phyloP scores from a whole-genome alignment of 2,329 filamentous ascomycete species.

The Verticillium klebahnii region DNA sequence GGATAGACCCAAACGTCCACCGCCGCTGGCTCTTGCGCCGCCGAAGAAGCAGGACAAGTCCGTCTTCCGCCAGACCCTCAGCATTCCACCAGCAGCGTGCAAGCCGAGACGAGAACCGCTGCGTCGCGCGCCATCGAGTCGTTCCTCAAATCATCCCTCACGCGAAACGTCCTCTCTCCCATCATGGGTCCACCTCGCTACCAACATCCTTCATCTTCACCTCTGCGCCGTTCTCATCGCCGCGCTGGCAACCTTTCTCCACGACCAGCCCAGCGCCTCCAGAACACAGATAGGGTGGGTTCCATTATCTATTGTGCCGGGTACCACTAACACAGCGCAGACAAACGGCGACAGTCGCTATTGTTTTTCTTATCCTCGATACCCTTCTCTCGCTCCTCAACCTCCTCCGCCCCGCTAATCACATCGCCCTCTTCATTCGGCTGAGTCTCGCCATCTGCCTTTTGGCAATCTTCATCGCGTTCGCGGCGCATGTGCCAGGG shows the following conservation, averaged over 20 bases:
- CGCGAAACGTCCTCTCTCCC: background rate
- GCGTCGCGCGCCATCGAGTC: conserved; percentile 5
- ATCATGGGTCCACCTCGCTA: conserved; percentile 19
- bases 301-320: background rate
- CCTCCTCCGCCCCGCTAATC: conserved; percentile 24
- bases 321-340: conserved; percentile 12
- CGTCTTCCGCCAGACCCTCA: background rate
- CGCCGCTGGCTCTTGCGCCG: conserved; percentile 27
- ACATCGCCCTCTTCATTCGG: conserved; percentile 25
- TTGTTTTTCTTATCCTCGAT: conserved; percentile 26
- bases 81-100: conserved; percentile 1
- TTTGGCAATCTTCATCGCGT: conserved; percentile 29
- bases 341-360: conserved; percentile 22
- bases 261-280: conserved; percentile 17
- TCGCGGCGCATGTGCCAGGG: conserved; percentile 17
- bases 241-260: conserved; percentile 26
- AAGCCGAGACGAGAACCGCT: conserved; percentile 4
- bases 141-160: background rate
- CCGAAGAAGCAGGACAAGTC: background rate
- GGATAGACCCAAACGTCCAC: conserved; percentile 24
- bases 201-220: conserved; percentile 24
- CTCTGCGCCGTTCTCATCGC: conserved; percentile 24
- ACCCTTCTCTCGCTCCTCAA: conserved; percentile 29
- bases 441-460: conserved; percentile 25
- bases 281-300: conserved; percentile 10